phyloP scores from a whole-genome alignment of 768 basidiomycete genomes.

The Hericium erinaceus region DNA sequence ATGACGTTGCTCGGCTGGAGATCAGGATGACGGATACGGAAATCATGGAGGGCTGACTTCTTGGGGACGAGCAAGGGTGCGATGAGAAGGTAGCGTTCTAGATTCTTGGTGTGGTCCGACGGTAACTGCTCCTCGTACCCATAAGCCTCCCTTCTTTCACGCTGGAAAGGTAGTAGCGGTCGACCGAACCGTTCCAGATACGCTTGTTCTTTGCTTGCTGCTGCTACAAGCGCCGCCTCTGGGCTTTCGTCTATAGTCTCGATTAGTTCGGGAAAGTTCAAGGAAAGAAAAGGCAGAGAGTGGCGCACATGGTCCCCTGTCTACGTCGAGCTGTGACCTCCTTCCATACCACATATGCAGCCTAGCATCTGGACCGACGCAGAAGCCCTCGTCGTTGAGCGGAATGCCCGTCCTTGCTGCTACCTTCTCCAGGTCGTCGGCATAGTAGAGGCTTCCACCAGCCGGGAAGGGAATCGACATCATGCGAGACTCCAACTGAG shows the following conservation, averaged over 20 bases:
- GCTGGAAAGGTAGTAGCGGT: constrained; percentile 36
- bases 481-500: constrained; percentile 36
- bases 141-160: constrained; percentile 34
- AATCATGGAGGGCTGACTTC: constrained; percentile 28
- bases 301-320: constrained; percentile 43
- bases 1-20: constrained; percentile 38
- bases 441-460: constrained; percentile 42
- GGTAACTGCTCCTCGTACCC: constrained; percentile 34
- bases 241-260: constrained; percentile 33
- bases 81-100: constrained; percentile 38
- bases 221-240: constrained; percentile 32
- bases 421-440: constrained; percentile 34
- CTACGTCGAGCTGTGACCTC: constrained; percentile 38
- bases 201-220: constrained; percentile 37
- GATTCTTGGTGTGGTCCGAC: constrained; percentile 38
- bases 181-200: constrained; percentile 40
- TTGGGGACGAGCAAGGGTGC: constrained; percentile 36
- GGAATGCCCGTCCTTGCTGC: constrained; percentile 26
- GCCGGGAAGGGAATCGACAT: constrained; percentile 40
- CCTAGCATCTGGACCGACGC: constrained; percentile 29
- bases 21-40: constrained; percentile 40
- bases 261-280: constrained; percentile 22
- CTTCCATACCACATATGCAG: constrained; percentile 40
- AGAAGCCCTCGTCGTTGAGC: constrained; percentile 15
- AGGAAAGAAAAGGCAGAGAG: constrained; percentile 22